Evolutionary conservation across 768 basidiomycete species (phyloP).

Genomic region (Infundibulicybe gibba): DNA sequence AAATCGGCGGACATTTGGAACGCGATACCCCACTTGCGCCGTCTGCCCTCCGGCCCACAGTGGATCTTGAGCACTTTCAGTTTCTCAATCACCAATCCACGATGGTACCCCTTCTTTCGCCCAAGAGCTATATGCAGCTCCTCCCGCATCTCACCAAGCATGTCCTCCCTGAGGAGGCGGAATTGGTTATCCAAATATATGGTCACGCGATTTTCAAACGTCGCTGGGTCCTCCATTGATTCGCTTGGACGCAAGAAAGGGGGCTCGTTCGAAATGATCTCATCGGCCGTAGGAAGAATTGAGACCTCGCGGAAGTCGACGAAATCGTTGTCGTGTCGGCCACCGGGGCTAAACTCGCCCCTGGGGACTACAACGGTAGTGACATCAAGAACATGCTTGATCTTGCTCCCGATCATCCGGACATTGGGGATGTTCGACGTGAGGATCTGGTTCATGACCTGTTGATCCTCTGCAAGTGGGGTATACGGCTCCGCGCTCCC

Average conservation of each 20-base stretch:
- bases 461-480: slow-evolving; percentile 21
- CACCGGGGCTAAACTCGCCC: slow-evolving; percentile 43
- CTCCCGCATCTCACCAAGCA: slow-evolving; percentile 54
- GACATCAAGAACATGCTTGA: slow-evolving; percentile 25
- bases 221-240: slow-evolving; percentile 39
- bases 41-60: slow-evolving; percentile 19
- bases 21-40: slow-evolving; percentile 35
- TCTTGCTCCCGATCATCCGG: slow-evolving; percentile 12
- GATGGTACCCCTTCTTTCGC: slow-evolving; percentile 32
- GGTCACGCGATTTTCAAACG: slow-evolving; percentile 30
- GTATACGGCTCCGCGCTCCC: slow-evolving; percentile 24
- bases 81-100: slow-evolving; percentile 33
- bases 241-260: slow-evolving; percentile 48
- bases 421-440: slow-evolving; percentile 20
- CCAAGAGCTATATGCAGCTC: slow-evolving; percentile 41
- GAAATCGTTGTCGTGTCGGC: slow-evolving; percentile 70
- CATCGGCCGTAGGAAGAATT: slow-evolving; percentile 63
- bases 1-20: slow-evolving; percentile 32
- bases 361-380: slow-evolving; percentile 15
- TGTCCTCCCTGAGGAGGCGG: slow-evolving; percentile 60
- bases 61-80: slow-evolving; percentile 32
- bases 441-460: slow-evolving; percentile 19
- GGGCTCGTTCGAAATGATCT: slow-evolving; percentile 38
- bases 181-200: slow-evolving; percentile 66
- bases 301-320: slow-evolving; percentile 54